Evolutionary conservation across 1,284 basidiomycete genomes (phyloP).

Genomic region (Marasmius tenuissimus): DNA sequence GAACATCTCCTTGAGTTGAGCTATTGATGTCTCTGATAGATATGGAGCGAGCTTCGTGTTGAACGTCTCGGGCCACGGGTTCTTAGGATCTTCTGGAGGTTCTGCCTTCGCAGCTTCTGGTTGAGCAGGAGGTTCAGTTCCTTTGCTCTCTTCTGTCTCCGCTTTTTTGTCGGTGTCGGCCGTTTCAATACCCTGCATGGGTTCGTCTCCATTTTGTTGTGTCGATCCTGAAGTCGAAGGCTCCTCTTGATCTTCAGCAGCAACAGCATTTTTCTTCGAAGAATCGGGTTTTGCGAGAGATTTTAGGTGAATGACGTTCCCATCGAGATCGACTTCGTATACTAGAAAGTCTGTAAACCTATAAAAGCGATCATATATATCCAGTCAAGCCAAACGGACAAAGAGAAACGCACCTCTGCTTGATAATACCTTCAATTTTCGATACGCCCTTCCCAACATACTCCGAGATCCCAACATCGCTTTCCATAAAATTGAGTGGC

Average conservation of each 20-base stretch:
- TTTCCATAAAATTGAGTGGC: constrained; percentile 67
- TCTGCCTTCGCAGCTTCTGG: constrained; percentile 1
- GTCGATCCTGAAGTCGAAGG: background rate
- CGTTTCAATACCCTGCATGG: background rate
- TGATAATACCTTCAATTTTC: constrained; percentile 87
- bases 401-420: constrained; percentile 71
- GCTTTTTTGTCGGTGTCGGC: background rate
- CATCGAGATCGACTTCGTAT: constrained; percentile 81
- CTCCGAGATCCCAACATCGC: constrained; percentile 89
- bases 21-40: constrained; percentile 61
- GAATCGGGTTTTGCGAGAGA: constrained; percentile 71
- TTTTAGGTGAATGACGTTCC: constrained; percentile 78
- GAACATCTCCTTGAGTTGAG: constrained; percentile 69
- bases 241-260: constrained; percentile 6
- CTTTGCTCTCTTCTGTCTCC: background rate
- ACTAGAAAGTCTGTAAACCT: constrained; percentile 97
- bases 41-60: constrained; percentile 56
- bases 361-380: constrained; percentile 11
- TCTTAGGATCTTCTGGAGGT: constrained; percentile 22
- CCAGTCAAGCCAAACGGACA: constrained; percentile 2
- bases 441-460: constrained; percentile 76
- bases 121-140: background rate
- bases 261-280: constrained; percentile 31
- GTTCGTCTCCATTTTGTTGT: background rate
- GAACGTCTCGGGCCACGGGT: constrained; percentile 68